phyloP scores from a whole-genome alignment of 2,329 filamentous ascomycete species.

The Colletotrichum sp. region DNA sequence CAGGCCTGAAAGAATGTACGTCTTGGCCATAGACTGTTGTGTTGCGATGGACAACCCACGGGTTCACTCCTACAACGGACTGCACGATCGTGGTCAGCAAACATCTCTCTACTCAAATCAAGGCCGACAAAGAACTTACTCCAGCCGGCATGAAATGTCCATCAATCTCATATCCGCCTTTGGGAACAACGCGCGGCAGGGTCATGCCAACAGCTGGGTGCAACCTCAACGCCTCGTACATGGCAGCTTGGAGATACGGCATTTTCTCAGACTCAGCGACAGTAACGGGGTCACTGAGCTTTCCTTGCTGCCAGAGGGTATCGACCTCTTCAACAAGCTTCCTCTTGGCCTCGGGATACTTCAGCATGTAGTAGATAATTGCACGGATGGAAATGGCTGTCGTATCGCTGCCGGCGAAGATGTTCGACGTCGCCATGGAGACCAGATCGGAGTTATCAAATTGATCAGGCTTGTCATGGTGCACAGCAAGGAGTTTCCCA shows the following conservation, averaged over 20 bases:
- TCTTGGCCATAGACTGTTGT: background rate
- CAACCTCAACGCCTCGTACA: conserved; percentile 6
- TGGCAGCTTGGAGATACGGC: conserved; percentile 1
- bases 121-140: background rate
- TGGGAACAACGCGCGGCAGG: background rate
- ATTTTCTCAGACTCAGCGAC: conserved; percentile 4
- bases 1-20: conserved; percentile 2
- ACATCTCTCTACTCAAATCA: no score
- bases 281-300: background rate
- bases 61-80: conserved; percentile 27
- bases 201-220: conserved; percentile 11
- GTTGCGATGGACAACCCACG: conserved; percentile 28
- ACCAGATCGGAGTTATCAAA: background rate
- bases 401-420: conserved; percentile 6
- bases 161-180: conserved; percentile 19
- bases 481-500: background rate
- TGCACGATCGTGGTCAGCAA: background rate
- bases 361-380: conserved; percentile 1
- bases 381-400: conserved; percentile 3
- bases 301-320: background rate
- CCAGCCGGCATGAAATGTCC: conserved; percentile 27
- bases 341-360: background rate
- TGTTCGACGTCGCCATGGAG: background rate
- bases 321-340: background rate
- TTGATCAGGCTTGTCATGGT: background rate